Evolutionary conservation across 2,329 filamentous ascomycete species (phyloP), one percentile per base, ranked within the genome.

Genomic region (Huntiella decipiens): DNA sequence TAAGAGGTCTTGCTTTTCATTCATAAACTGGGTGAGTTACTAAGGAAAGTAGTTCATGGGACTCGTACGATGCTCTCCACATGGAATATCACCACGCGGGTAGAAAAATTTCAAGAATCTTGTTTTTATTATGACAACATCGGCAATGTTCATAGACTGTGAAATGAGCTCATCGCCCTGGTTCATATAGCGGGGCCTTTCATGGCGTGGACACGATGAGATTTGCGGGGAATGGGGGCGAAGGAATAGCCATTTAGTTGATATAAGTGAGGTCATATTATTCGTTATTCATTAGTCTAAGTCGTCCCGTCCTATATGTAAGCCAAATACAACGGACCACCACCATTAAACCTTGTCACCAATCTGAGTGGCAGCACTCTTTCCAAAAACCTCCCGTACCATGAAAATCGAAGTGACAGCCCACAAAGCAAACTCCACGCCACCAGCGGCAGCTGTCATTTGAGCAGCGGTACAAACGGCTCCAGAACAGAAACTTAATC

Each of bases 401-500:
- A 65, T 58, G 32, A 75, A 52, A 28, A 62, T 60, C 8, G 66
- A 61, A 3, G 67, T 69, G 28, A 56, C 65, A 31, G 61, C 60
- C 74, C 74, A 79, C 8, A 67, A 57, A 15, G 64, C 54, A 55
- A 73, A 77, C 50, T 66, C 63, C 46, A 70, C 61, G 10, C 71
- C 66, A 13, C 70, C 66, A 43, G 77, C 65, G 37, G 66, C 68
- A n/a, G 68, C 65, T 49, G 68, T 65, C 38, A 70, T 70, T 15
- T 68, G 67, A 36, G 70, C 71, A 10, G 68, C 65, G 17, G 62
- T 62, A 60, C 74, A 79, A 19, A 76, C 69, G 34, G 61, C 62
- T 37, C 73, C 74, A 22, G 64, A 62, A 59, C 74, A 78, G 60
- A 73, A 73, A 46, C 68, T 58, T 43, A 77, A 61, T 44, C 61